Evolutionary conservation across 176 grass and related monocot genomes (phyloP).

Genomic region (Cymbopogon citratus): DNA sequence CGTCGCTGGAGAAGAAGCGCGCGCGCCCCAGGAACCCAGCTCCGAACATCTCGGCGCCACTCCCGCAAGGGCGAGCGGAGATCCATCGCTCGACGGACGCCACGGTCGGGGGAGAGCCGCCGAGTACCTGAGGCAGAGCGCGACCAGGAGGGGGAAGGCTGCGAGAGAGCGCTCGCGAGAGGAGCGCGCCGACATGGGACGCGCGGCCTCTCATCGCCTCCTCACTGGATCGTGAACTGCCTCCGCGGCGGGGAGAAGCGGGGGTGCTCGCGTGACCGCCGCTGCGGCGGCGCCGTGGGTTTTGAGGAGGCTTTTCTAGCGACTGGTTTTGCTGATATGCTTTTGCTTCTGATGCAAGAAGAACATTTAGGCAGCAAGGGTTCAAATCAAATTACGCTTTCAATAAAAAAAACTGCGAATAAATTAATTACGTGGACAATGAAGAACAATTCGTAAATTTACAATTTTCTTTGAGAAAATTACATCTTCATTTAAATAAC

Average conservation of each 20-base stretch:
- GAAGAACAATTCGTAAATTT: no score
- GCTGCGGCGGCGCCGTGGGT: constrained; percentile 25
- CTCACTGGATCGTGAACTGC: not conserved
- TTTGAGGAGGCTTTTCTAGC: not conserved
- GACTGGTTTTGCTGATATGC: not conserved
- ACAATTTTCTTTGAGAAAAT: no score
- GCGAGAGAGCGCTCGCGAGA: constrained; percentile 9
- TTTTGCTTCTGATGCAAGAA: constrained; percentile 15
- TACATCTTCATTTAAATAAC: no score
- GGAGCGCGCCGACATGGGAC: constrained; percentile 16
- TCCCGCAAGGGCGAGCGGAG: not conserved
- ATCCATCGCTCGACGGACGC: not conserved
- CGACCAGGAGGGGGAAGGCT: not conserved
- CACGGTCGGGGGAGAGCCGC: not conserved
- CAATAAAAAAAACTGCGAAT: no score
- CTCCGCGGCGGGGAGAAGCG: not conserved
- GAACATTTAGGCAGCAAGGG: no score
- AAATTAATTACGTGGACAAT: no score
- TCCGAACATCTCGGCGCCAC: not conserved
- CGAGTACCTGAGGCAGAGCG: constrained; percentile 10
- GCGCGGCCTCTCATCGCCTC: not conserved
- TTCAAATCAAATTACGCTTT: no score
- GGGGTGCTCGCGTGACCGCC: not conserved
- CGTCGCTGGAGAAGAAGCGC: constrained; percentile 27
- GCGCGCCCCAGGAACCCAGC: not conserved